These are phyloP conservation scores for Fusarium udum DNA, from an alignment of 2,329 filamentous ascomycete genomes.

Conservation along the genomic window DNA sequence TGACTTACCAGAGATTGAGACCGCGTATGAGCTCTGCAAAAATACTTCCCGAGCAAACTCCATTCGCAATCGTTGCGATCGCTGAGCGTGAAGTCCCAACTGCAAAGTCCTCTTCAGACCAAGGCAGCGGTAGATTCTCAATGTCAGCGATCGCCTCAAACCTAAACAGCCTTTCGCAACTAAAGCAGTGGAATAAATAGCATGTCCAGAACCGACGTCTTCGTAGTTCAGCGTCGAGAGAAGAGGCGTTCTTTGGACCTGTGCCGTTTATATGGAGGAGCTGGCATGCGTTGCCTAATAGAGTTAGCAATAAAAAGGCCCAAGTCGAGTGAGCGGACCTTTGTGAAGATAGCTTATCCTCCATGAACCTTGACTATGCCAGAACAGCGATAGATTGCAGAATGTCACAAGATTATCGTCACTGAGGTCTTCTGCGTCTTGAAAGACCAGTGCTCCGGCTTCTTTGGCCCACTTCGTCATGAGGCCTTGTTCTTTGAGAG, in stretches of 20 bases:
- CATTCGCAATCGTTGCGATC: neutral
- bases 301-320: too few species aligned
- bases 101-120: neutral
- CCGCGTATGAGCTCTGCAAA: neutral
- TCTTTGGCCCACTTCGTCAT: conserved; percentile 26
- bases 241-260: rapidly evolving
- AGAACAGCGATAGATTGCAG: conserved; percentile 32
- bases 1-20: neutral
- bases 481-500: neutral
- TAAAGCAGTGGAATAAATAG: neutral
- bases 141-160: neutral
- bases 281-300: conserved; percentile 25
- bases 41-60: rapidly evolving
- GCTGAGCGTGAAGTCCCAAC: rapidly evolving
- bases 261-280: conserved; percentile 24
- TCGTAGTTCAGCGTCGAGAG: neutral
- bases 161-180: neutral
- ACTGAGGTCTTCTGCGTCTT: conserved; percentile 10
- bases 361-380: conserved; percentile 38
- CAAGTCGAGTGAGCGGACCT: too few species aligned
- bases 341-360: conserved; percentile 33
- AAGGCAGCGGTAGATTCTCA: rapidly evolving
- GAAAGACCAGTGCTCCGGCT: conserved; percentile 18
- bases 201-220: neutral
- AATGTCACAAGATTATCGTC: conserved; percentile 32